phyloP scores from a whole-genome alignment of 192 early-diverging fungal species.

The Entomortierella beljakovae region DNA sequence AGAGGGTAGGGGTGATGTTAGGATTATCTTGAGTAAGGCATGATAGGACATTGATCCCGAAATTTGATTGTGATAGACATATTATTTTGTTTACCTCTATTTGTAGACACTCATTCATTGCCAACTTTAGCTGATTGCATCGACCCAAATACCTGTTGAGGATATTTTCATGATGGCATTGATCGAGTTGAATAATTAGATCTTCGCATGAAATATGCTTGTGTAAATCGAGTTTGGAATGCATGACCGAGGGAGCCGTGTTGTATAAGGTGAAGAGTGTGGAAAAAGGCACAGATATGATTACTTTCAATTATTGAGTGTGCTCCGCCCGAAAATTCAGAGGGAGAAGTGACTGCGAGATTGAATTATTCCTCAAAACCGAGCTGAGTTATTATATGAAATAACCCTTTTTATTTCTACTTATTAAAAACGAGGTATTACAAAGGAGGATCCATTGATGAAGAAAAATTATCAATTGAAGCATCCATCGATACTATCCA shows the following conservation, averaged over 20 bases:
- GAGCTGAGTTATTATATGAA: not conserved
- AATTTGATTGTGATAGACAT: not conserved
- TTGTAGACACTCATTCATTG: slow-evolving; percentile 64
- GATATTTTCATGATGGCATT: slow-evolving; percentile 61
- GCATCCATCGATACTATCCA: slow-evolving; percentile 32
- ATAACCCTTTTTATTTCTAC: slow-evolving; percentile 32
- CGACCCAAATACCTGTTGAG: slow-evolving; percentile 63
- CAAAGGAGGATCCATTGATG: not conserved
- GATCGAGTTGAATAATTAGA: slow-evolving; percentile 63
- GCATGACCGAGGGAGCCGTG: slow-evolving; percentile 13
- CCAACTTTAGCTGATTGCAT: slow-evolving; percentile 62
- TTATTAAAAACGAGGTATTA: slow-evolving; percentile 23
- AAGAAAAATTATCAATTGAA: not conserved
- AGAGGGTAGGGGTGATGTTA: not conserved
- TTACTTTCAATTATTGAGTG: not conserved
- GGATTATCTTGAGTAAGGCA: no score
- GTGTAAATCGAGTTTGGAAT: slow-evolving; percentile 54
- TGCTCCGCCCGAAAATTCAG: not conserved
- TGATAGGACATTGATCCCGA: no score
- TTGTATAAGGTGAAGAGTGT: not conserved
- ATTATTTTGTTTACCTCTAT: slow-evolving; percentile 54
- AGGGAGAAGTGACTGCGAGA: slow-evolving; percentile 10
- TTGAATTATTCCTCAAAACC: not conserved
- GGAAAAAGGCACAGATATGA: not conserved
- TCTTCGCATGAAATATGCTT: slow-evolving; percentile 60